Percentiles rank a stretch among this genome's conserved stretches.
Evolutionary conservation across 768 basidiomycete species (phyloP).

Genomic region (Tylopilus felleus): DNA sequence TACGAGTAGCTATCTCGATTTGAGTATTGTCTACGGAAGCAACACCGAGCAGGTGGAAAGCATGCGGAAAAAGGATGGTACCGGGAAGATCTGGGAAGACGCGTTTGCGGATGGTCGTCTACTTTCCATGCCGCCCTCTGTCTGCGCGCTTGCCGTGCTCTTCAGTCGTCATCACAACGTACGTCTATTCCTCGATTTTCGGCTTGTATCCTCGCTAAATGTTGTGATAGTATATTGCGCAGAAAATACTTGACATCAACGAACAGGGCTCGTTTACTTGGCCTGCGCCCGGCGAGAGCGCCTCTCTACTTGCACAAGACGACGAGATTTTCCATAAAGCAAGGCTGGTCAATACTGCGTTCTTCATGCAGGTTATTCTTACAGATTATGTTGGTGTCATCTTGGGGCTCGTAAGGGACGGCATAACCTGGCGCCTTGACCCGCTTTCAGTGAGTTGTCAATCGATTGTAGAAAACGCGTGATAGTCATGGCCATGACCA

Average conservation of each 20-base stretch:
- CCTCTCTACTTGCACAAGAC: slow-evolving; percentile 48
- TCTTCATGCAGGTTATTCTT: slow-evolving; percentile 68
- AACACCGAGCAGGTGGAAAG: slow-evolving; percentile 43
- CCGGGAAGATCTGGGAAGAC: slow-evolving; percentile 65
- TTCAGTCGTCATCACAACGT: slow-evolving; percentile 76
- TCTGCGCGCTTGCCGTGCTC: slow-evolving; percentile 63
- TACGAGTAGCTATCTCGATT: slow-evolving; percentile 71
- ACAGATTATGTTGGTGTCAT: slow-evolving; percentile 74
- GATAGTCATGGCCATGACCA: not conserved
- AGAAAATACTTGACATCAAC: slow-evolving; percentile 65
- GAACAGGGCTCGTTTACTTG: slow-evolving; percentile 48
- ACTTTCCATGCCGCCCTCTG: slow-evolving; percentile 69
- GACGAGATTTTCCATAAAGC: slow-evolving; percentile 76
- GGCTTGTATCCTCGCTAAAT: slow-evolving; percentile 4
- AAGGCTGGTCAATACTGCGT: slow-evolving; percentile 70
- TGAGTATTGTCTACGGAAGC: slow-evolving; percentile 71
- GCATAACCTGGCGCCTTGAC: slow-evolving; percentile 62
- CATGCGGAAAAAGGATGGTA: slow-evolving; percentile 61
- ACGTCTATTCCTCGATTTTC: slow-evolving; percentile 19
- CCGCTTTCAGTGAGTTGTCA: slow-evolving; percentile 50
- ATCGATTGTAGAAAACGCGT: not conserved
- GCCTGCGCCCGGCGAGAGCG: slow-evolving; percentile 16
- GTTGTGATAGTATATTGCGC: slow-evolving; percentile 57
- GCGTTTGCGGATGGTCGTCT: slow-evolving; percentile 66
- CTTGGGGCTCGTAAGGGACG: slow-evolving; percentile 64